Conservation (phyloP, 768 basidiomycete species). For the Heimioporus sp. region DNA sequence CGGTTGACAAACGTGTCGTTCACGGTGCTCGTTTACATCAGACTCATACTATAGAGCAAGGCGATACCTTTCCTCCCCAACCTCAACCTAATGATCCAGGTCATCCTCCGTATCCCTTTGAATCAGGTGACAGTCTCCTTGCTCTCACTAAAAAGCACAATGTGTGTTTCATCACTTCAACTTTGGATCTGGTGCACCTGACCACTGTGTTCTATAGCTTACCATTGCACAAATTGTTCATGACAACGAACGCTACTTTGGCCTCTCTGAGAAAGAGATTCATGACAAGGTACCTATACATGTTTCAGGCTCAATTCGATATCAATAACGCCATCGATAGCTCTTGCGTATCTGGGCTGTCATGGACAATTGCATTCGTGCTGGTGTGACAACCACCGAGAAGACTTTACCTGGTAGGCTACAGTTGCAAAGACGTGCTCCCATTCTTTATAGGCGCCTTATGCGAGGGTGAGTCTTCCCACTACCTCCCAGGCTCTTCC, state of each 20-base stretch:
- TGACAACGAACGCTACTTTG: conserved; percentile 85
- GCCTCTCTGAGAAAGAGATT: conserved; percentile 73
- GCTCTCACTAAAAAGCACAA: conserved; percentile 78
- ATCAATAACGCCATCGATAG: conserved; percentile 14
- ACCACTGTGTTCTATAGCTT: conserved; percentile 48
- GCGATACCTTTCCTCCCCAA: conserved; percentile 10
- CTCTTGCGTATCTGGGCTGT: conserved; percentile 84
- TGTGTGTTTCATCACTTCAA: conserved; percentile 42
- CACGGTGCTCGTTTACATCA: conserved; percentile 80
- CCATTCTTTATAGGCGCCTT: conserved; percentile 83
- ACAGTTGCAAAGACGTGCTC: conserved; percentile 75
- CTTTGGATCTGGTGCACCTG: background rate
- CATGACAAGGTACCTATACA: conserved; percentile 54
- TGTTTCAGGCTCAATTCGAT: background rate
- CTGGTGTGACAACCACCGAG: conserved; percentile 80
- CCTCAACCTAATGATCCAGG: conserved; percentile 30
- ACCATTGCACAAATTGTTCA: conserved; percentile 93
- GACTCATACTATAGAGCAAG: conserved; percentile 42
- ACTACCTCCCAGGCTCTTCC: background rate
- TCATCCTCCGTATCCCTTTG: conserved; percentile 84
- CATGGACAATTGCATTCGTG: conserved; percentile 90
- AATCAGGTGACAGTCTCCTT: conserved; percentile 71
- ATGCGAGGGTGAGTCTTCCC: conserved; percentile 70
- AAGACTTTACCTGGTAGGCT: conserved; percentile 85
- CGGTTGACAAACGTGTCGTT: conserved; percentile 78